Percentiles rank a stretch among this genome's conserved stretches.
Evolutionary conservation across 2,329 filamentous ascomycete species (phyloP).

Genomic region (Aquanectria penicillioides): DNA sequence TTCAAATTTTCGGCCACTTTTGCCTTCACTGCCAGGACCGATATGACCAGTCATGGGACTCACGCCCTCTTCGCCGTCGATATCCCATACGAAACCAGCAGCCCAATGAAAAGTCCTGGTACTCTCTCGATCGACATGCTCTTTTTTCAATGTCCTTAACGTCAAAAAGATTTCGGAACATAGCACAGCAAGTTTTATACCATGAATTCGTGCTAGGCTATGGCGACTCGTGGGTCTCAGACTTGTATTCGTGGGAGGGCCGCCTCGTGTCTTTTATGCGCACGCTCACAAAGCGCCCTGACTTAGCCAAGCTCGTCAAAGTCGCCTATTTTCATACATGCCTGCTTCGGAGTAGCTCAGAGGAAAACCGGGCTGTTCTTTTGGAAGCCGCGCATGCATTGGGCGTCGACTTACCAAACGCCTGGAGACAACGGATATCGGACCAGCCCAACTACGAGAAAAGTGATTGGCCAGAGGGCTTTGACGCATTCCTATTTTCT

Average conservation of each 20-base stretch:
- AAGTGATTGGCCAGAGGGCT: not conserved
- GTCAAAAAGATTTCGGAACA: conserved; percentile 4
- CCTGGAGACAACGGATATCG: conserved; percentile 2
- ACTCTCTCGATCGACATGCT: conserved; percentile 14
- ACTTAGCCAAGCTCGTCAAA: conserved; percentile 12
- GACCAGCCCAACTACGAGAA: not conserved
- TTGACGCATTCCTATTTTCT: not conserved
- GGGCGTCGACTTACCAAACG: conserved; percentile 9
- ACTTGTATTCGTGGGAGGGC: conserved; percentile 9
- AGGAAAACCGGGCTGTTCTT: not conserved
- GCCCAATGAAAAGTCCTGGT: conserved; percentile 1
- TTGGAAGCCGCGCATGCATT: conserved; percentile 5
- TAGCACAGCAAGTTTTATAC: conserved; percentile 15
- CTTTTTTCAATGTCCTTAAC: conserved; percentile 12
- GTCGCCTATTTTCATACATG: not conserved
- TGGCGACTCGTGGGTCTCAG: conserved; percentile 9
- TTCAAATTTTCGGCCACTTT: conserved; percentile 14
- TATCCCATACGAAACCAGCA: not conserved
- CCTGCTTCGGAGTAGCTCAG: not conserved
- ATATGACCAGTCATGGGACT: conserved; percentile 10
- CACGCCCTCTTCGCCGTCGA: not conserved
- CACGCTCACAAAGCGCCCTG: not conserved
- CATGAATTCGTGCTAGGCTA: conserved; percentile 18
- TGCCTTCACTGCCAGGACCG: conserved; percentile 17
- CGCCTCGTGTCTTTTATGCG: conserved; percentile 19